These are phyloP conservation scores for Penicillium digitatum DNA, from an alignment of 2,329 filamentous ascomycete species.

Conservation along the genomic window DNA sequence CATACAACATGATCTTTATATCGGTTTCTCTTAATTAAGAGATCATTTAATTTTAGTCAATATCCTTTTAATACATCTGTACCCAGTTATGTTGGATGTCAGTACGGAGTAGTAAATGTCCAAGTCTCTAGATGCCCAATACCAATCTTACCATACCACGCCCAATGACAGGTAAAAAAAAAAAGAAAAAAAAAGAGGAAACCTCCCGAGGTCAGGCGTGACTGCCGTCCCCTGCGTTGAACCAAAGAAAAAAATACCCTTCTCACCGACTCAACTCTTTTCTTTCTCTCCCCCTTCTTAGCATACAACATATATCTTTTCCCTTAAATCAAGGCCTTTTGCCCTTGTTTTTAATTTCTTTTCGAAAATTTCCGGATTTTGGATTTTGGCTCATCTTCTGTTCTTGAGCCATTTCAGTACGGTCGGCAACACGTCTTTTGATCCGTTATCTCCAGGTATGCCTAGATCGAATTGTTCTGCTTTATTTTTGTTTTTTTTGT, in stretches of 20 bases:
- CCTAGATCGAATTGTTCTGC: not conserved
- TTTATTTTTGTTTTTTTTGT: too few relatives aligned
- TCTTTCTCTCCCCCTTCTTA: slow-evolving; percentile 13
- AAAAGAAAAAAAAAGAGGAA: not conserved
- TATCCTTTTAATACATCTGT: too few relatives aligned
- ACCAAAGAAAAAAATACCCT: slow-evolving; percentile 19
- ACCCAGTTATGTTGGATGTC: too few relatives aligned
- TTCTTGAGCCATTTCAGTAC: slow-evolving; percentile 2
- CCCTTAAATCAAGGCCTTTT: slow-evolving; percentile 21
- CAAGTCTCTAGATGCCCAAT: slow-evolving; percentile 12
- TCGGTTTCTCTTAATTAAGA: not conserved
- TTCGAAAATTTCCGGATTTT: not conserved
- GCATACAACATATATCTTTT: slow-evolving; percentile 1
- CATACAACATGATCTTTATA: not conserved
- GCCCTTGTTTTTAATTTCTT: slow-evolving; percentile 19
- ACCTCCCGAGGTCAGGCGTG: not conserved
- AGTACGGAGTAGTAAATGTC: not conserved
- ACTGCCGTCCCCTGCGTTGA: slow-evolving; percentile 1
- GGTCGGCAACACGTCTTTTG: slow-evolving; percentile 18
- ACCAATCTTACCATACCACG: slow-evolving; percentile 11
- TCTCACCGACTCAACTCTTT: slow-evolving; percentile 25
- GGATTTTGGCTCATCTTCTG: not conserved
- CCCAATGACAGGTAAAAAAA: not conserved
- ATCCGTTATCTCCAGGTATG: slow-evolving; percentile 13
- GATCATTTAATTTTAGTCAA: too few relatives aligned